phyloP scores from a whole-genome alignment of 2,329 filamentous ascomycete genomes.

The Aureobasidium musti region DNA sequence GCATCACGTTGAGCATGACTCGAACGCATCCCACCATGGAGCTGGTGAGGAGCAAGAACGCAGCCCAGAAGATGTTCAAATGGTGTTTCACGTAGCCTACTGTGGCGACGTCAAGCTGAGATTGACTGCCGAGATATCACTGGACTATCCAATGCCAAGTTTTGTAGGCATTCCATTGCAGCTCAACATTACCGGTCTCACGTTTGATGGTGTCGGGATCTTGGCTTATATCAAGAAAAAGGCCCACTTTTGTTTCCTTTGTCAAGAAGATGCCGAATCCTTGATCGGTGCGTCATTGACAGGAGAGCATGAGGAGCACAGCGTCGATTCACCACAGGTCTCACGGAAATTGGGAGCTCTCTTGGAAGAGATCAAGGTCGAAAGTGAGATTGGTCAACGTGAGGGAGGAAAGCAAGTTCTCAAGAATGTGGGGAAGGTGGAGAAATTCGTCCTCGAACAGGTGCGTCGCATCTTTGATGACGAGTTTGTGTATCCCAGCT shows the following conservation, averaged over 20 bases:
- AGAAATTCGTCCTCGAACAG: conserved; percentile 95
- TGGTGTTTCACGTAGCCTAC: conserved; percentile 88
- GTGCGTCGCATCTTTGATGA: conserved; percentile 97
- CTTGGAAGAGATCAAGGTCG: conserved; percentile 89
- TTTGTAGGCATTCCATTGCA: conserved; percentile 95
- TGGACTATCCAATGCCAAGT: conserved; percentile 98
- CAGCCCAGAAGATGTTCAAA: conserved; percentile 83
- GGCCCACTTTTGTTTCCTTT: conserved; percentile 92
- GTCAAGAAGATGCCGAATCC: conserved; percentile 83
- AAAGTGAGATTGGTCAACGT: conserved; percentile 94
- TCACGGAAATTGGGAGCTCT: conserved; percentile 66
- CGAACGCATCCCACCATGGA: conserved; percentile 4
- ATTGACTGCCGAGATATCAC: conserved; percentile 88
- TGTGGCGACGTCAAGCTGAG: conserved; percentile 83
- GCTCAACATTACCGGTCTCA: conserved; percentile 90
- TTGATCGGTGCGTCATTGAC: conserved; percentile 48
- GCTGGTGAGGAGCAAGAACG: conserved; percentile 57
- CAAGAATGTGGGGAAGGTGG: conserved; percentile 98
- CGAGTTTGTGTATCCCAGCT: conserved; percentile 97
- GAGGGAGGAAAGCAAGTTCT: conserved; percentile 90
- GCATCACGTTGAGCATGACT: conserved; percentile 29
- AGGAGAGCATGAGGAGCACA: conserved; percentile 36
- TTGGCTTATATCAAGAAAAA: conserved; percentile 85
- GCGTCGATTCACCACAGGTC: not conserved
- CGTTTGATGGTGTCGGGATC: conserved; percentile 93